Percentiles rank a stretch among this genome's conserved stretches.
These are phyloP conservation scores for Botrytis fragariae DNA, from an alignment of 2,329 filamentous ascomycete genomes.

Conservation along the genomic window DNA sequence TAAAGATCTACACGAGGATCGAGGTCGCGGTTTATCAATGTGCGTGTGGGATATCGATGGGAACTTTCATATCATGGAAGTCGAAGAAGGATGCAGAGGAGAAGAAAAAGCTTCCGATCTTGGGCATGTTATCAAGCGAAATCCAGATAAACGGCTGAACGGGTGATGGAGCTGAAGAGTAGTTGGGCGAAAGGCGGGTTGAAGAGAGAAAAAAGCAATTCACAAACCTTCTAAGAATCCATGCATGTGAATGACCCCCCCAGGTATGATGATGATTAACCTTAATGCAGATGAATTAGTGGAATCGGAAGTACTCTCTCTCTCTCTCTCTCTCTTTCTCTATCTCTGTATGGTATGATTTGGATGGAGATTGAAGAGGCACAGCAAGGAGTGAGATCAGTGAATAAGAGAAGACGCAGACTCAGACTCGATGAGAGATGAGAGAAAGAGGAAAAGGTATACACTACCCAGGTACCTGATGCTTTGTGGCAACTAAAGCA, in stretches of 20 bases:
- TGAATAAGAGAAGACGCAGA: background rate
- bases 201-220: background rate
- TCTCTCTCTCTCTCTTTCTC: background rate
- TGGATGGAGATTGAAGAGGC: background rate
- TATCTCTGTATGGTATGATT: background rate
- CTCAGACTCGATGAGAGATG: background rate
- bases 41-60: background rate
- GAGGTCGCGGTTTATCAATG: background rate
- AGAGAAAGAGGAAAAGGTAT: background rate
- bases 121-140: background rate
- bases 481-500: background rate
- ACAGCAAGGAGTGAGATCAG: background rate
- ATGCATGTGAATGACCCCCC: background rate
- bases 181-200: background rate
- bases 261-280: background rate
- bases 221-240: background rate
- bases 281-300: background rate
- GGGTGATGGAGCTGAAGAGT: background rate
- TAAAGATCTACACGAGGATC: slow-evolving; percentile 20
- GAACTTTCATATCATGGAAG: background rate
- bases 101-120: background rate
- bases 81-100: background rate
- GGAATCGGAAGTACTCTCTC: background rate
- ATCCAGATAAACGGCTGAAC: background rate
- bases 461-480: background rate